A percentile compares a stretch with the other conserved stretches of the same genome.
Evolutionary conservation across 305 asterid species (phyloP).

Genomic region (Fraxinus velutina): DNA sequence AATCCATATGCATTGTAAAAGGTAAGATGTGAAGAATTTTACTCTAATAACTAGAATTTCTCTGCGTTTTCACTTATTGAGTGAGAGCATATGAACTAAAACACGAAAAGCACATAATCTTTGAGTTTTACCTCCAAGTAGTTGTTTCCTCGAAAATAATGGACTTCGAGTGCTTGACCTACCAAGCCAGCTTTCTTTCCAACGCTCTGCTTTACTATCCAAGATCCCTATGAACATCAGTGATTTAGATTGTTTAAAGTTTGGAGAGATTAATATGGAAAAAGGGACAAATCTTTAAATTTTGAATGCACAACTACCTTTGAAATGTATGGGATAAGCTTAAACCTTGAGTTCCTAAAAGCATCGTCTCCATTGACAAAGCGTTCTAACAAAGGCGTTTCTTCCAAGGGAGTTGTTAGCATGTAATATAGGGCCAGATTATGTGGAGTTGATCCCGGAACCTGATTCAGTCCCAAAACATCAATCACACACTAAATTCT

Average conservation of each 20-base stretch:
- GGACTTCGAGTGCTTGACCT: constrained; percentile 83
- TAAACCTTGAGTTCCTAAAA: constrained; percentile 77
- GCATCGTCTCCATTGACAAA: constrained; percentile 84
- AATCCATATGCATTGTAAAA: neutral
- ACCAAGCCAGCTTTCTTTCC: constrained; percentile 85
- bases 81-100: neutral
- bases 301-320: constrained; percentile 38
- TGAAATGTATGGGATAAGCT: constrained; percentile 86
- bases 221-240: constrained; percentile 67
- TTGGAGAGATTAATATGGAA: neutral
- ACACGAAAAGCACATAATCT: neutral
- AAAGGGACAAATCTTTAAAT: neutral
- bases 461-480: constrained; percentile 33
- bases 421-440: constrained; percentile 69
- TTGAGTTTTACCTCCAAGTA: constrained; percentile 72
- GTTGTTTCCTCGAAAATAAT: constrained; percentile 78
- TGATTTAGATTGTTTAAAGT: neutral
- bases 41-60: neutral
- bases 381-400: constrained; percentile 61
- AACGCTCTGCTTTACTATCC: constrained; percentile 97
- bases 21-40: neutral
- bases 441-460: constrained; percentile 62
- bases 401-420: constrained; percentile 58
- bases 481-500: neutral
- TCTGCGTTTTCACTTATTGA: too few relatives aligned